Evolutionary conservation across 2,329 filamentous ascomycete species (phyloP).

Genomic region (Colletotrichum musae): DNA sequence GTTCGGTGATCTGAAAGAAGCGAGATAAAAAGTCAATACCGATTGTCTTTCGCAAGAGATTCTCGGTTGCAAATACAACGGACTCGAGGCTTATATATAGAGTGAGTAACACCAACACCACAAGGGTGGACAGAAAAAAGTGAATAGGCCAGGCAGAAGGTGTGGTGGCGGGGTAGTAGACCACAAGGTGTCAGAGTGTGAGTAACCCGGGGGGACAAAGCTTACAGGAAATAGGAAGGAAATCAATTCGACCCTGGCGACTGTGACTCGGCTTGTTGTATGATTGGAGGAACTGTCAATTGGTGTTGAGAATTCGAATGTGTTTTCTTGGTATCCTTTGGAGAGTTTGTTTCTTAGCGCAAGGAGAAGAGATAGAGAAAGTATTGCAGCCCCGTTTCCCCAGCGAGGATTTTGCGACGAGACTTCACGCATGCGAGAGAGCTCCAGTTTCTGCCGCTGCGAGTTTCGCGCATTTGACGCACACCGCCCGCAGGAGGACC

Average conservation of each 20-base stretch:
- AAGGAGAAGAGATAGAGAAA: constrained; percentile 23
- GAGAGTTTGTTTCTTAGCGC: constrained; percentile 25
- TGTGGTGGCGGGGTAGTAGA: constrained; percentile 38
- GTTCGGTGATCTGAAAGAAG: constrained; percentile 3
- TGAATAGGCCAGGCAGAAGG: constrained; percentile 7
- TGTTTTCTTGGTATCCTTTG: background rate
- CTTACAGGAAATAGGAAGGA: constrained; percentile 9
- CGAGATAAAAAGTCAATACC: background rate
- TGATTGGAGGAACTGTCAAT: background rate
- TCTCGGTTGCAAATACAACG: background rate
- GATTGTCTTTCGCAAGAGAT: background rate
- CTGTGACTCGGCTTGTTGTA: background rate
- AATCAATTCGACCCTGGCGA: constrained; percentile 20
- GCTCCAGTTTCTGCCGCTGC: constrained; percentile 42
- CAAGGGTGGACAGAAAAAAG: background rate
- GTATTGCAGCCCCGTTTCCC: constrained; percentile 1
- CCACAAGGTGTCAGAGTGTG: constrained; percentile 28
- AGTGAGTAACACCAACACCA: constrained; percentile 13
- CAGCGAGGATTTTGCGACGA: constrained; percentile 41
- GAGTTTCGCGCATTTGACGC: constrained; percentile 29
- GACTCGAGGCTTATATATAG: background rate
- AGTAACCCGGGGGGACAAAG: constrained; percentile 33
- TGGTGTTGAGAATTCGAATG: background rate
- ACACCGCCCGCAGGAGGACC: constrained; percentile 39
- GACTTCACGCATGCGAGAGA: constrained; percentile 38